These are phyloP conservation scores for Bonia amplexicaulis DNA, from an alignment of 176 grass and related monocot genomes.

Conservation along the genomic window DNA sequence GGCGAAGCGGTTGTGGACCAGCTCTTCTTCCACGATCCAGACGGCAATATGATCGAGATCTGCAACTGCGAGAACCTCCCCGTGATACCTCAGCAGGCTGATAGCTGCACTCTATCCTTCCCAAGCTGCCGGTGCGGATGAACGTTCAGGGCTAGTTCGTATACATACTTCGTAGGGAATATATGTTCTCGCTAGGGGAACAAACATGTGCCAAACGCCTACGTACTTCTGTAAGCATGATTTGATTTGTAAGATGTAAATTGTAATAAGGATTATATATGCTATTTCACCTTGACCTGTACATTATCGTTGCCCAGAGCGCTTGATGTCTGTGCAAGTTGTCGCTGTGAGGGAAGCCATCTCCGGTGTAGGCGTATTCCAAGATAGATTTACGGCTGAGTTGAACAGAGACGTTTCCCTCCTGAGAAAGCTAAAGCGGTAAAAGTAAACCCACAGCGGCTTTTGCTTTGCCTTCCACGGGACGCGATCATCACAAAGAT, in stretches of 20 bases:
- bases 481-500: neutral
- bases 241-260: neutral
- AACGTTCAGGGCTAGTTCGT: neutral
- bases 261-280: neutral
- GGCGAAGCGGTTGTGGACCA: conserved; percentile 54
- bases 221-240: neutral
- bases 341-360: neutral
- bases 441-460: neutral
- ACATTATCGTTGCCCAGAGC: neutral
- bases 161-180: neutral
- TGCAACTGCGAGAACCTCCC: conserved; percentile 73
- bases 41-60: conserved; percentile 76
- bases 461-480: conserved; percentile 13
- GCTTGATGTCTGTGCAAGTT: neutral
- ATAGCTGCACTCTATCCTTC: neutral
- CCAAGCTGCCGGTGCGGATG: neutral
- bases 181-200: neutral
- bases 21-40: conserved; percentile 85
- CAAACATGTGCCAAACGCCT: neutral
- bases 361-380: neutral
- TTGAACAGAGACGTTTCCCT: neutral
- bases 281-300: neutral
- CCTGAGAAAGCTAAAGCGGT: neutral
- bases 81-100: conserved; percentile 26
- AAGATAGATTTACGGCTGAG: neutral